These are phyloP conservation scores for Acanthochlamys bracteata DNA, from an alignment of 106 monocot genomes.

Conservation along the genomic window DNA sequence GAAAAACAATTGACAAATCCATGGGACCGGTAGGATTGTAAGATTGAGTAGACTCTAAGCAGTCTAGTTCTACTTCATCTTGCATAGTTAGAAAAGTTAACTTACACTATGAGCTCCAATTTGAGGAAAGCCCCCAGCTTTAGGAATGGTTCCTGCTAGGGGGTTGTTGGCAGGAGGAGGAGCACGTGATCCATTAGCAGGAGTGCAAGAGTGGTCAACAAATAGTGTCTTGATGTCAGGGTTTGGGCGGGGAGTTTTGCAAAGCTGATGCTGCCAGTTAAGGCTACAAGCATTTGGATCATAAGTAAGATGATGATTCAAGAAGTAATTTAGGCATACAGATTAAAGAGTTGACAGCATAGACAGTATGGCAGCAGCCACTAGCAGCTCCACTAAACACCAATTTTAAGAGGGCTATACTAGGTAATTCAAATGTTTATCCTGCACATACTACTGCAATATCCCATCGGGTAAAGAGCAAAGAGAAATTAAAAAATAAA, in stretches of 20 bases:
- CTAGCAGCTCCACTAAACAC: no score
- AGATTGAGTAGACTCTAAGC: background rate
- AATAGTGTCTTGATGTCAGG: slow-evolving; percentile 98
- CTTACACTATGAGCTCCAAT: slow-evolving; percentile 76
- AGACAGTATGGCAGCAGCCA: no score
- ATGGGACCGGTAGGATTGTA: background rate
- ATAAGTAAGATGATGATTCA: background rate
- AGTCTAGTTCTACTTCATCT: background rate
- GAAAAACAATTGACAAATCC: background rate
- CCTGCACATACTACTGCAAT: no score
- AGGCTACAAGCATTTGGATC: slow-evolving; percentile 37
- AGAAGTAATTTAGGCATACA: no score
- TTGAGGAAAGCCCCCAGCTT: slow-evolving; percentile 76
- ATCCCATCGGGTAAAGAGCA: background rate
- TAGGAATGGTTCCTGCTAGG: slow-evolving; percentile 71
- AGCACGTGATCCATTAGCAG: slow-evolving; percentile 67
- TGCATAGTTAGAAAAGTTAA: background rate
- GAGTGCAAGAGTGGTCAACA: slow-evolving; percentile 81
- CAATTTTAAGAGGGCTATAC: no score
- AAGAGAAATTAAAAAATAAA: background rate
- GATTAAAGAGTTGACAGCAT: no score
- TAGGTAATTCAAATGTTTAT: no score
- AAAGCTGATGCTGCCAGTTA: slow-evolving; percentile 99
- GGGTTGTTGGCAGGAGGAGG: slow-evolving; percentile 65
- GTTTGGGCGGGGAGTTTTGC: slow-evolving; percentile 93